A percentile compares a stretch with the other conserved stretches of the same genome.
phyloP scores from a whole-genome alignment of 768 basidiomycete genomes.

The Boletus insuetus region DNA sequence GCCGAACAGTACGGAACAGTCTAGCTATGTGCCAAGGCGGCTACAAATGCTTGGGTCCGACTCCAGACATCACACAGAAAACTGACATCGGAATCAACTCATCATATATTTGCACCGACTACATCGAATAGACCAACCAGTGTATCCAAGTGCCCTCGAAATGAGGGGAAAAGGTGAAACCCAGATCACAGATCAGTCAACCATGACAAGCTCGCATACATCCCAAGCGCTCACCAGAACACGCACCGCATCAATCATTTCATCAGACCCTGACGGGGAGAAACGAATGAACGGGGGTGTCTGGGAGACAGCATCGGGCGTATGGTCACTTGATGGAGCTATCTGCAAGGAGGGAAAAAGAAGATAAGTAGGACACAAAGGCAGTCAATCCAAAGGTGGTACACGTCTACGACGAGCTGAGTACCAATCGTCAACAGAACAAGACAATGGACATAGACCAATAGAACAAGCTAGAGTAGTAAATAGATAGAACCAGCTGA shows the following conservation, averaged over 20 bases:
- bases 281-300: constrained; percentile 31
- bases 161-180: not conserved
- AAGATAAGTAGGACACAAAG: not conserved
- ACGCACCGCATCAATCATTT: constrained; percentile 31
- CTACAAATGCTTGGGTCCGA: too few relatives aligned
- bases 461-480: constrained; percentile 27
- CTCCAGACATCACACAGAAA: not conserved
- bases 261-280: constrained; percentile 49
- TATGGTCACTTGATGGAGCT: constrained; percentile 9
- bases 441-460: constrained; percentile 16
- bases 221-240: constrained; percentile 47
- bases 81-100: constrained; percentile 8
- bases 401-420: not conserved
- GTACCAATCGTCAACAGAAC: constrained; percentile 1
- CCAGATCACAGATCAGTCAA: not conserved
- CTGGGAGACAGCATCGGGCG: constrained; percentile 25
- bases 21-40: too few relatives aligned
- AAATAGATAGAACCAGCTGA: constrained; percentile 23
- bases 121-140: constrained; percentile 12
- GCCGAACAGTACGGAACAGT: too few relatives aligned
- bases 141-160: not conserved
- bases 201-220: constrained; percentile 8
- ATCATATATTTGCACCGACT: constrained; percentile 10
- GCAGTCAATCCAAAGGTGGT: not conserved
- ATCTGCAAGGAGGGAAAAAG: not conserved